Evolutionary conservation across 176 grass and related monocot genomes (phyloP).

Genomic region (Neostapfia colusana): DNA sequence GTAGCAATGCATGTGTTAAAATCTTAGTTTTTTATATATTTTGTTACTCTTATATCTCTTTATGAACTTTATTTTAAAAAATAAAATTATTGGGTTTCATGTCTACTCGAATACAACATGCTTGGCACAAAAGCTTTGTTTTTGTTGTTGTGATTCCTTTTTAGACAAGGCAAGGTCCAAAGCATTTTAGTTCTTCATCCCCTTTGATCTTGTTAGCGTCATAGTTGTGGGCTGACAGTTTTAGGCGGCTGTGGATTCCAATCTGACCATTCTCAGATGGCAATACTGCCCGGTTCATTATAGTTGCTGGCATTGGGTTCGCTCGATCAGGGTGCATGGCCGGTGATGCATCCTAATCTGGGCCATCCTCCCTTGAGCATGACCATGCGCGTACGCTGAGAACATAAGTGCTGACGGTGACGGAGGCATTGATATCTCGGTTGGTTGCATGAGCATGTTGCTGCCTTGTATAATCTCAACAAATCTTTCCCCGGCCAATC

Average conservation of each 20-base stretch:
- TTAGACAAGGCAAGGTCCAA: background rate
- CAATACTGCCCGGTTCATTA: background rate
- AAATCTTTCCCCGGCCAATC: no score
- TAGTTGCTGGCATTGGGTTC: background rate
- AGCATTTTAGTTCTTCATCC: background rate
- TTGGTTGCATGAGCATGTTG: background rate
- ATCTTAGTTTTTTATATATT: no score
- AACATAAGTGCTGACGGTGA: background rate
- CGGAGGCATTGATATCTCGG: background rate
- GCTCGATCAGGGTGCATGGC: background rate
- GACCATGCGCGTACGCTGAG: no score
- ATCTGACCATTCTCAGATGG: background rate
- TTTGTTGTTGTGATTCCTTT: no score
- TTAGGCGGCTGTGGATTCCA: background rate
- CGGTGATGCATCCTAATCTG: background rate
- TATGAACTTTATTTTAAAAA: no score
- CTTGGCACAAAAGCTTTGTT: no score
- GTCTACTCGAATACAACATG: no score
- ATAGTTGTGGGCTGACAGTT: background rate
- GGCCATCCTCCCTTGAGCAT: background rate
- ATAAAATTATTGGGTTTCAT: no score
- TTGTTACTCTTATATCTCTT: no score
- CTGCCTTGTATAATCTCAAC: no score
- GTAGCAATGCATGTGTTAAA: no score
- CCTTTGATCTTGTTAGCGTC: background rate